phyloP scores from a whole-genome alignment of 2,329 filamentous ascomycete species.

The Ophiostoma australiae region DNA sequence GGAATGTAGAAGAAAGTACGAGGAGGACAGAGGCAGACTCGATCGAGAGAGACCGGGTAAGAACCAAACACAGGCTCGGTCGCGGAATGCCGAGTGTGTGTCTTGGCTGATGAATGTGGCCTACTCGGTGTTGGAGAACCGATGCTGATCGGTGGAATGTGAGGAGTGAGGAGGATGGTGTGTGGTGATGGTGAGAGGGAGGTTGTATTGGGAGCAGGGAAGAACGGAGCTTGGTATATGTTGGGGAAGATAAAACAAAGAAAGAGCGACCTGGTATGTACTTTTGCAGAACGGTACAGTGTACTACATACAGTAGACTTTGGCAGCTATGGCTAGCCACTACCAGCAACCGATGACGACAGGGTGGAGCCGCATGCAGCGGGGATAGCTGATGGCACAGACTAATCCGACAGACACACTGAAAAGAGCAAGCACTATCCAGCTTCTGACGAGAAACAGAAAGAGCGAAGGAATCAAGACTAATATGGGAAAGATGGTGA shows the following conservation, averaged over 20 bases:
- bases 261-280: not conserved
- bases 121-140: constrained; percentile 10
- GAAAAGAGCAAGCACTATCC: not conserved
- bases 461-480: not conserved
- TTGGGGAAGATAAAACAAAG: not conserved
- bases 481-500: not conserved
- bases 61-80: constrained; percentile 6
- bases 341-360: constrained; percentile 10
- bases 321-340: not conserved
- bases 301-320: not conserved
- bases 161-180: not conserved
- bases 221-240: not conserved
- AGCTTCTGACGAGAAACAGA: not conserved
- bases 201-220: not conserved
- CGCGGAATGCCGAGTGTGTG: constrained; percentile 9
- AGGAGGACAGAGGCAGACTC: not conserved
- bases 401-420: not conserved
- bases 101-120: not conserved
- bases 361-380: not conserved
- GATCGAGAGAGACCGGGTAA: not conserved
- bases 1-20: not conserved
- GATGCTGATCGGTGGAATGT: not conserved
- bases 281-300: not conserved
- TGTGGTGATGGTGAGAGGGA: not conserved
- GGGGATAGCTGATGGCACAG: not conserved